A percentile compares a stretch with the other conserved stretches of the same genome.
phyloP scores from a whole-genome alignment of 768 basidiomycete species.

The Tulasnella sp. region DNA sequence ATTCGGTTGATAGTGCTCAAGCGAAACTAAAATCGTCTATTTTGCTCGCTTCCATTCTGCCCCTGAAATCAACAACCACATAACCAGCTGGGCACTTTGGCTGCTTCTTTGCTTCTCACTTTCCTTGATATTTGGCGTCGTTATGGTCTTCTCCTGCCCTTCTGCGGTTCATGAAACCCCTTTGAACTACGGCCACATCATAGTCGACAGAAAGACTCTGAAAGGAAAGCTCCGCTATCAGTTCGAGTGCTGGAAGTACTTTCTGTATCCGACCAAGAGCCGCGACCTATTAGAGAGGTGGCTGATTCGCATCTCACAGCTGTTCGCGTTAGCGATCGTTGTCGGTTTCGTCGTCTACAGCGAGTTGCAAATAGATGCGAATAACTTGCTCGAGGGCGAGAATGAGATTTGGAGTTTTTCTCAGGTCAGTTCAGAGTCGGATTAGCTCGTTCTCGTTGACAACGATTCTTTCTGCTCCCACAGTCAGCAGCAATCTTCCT shows the following conservation, averaged over 20 bases:
- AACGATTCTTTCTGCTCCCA: not conserved
- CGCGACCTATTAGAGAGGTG: not conserved
- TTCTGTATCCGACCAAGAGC: not conserved
- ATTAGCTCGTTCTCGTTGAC: not conserved
- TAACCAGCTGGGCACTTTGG: conserved; percentile 30
- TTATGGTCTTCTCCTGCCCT: conserved; percentile 26
- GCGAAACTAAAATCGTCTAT: conserved; percentile 19
- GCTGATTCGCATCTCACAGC: not conserved
- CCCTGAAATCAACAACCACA: conserved; percentile 23
- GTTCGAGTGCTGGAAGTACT: not conserved
- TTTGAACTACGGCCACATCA: not conserved
- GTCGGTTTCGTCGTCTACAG: conserved; percentile 6
- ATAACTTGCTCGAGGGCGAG: not conserved
- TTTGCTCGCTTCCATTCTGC: not conserved
- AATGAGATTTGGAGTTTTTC: conserved; percentile 27
- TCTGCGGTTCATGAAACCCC: conserved; percentile 8
- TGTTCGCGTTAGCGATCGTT: not conserved
- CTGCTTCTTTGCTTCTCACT: conserved; percentile 28
- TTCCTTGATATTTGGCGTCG: conserved; percentile 19
- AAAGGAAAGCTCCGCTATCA: not conserved
- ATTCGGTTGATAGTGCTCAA: conserved; percentile 19
- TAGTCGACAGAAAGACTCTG: not conserved
- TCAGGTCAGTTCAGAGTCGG: not conserved
- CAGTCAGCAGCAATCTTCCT: not conserved
- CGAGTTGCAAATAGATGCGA: conserved; percentile 16